Evolutionary conservation across 2,329 filamentous ascomycete genomes (phyloP), one percentile per base, ranked within the genome.

Genomic region (Neopestalotiopsis sp.): DNA sequence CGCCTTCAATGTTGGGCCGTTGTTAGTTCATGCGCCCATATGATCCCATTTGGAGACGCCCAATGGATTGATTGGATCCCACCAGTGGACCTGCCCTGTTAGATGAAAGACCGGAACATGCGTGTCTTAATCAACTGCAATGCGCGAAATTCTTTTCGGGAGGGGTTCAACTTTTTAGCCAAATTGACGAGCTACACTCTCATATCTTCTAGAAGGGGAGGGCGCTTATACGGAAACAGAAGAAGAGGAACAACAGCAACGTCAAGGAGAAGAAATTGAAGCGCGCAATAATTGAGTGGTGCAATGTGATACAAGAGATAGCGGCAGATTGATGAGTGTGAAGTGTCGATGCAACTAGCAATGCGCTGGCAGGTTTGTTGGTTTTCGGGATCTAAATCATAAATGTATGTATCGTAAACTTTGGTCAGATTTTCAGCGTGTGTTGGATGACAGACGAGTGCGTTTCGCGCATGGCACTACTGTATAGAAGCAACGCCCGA

Each of bases 61-160:
- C 30, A 59, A 62, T 34, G 28, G n/a, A 14, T 61, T 10, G 59
- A 42, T 17, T 62, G 32, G 13, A 38, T 7, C 4, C 10, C 57
- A 59, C 30, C 57, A 59, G 57, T 59, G 57, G 57, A 62, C 59
- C 59, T 62, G 59, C 59, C 59, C 32, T 34, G 28, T 62, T 62
- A 20, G 59, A 62, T 62, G 32, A 34, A 38, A 7, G 28, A 20
- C 32, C 59, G 59, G 45, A 17, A 40, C 34, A 34, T 62, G 59
- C 32, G 59, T 30, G 59, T 30, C 30, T 40, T 40, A 40, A 62
- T 62, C 59, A 62, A 40, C 10, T 34, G 28, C 59, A n/a, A 32
- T 30, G n/a, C 32, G 32, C 30, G 30, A 30, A 30, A 62, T 34
- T 42, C 28, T 28, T 3, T 28, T 3, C 24, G 42, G 34, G 34